These are phyloP conservation scores for Pestalotiopsis sp. DNA, from an alignment of 2,329 filamentous ascomycete genomes.

Conservation along the genomic window DNA sequence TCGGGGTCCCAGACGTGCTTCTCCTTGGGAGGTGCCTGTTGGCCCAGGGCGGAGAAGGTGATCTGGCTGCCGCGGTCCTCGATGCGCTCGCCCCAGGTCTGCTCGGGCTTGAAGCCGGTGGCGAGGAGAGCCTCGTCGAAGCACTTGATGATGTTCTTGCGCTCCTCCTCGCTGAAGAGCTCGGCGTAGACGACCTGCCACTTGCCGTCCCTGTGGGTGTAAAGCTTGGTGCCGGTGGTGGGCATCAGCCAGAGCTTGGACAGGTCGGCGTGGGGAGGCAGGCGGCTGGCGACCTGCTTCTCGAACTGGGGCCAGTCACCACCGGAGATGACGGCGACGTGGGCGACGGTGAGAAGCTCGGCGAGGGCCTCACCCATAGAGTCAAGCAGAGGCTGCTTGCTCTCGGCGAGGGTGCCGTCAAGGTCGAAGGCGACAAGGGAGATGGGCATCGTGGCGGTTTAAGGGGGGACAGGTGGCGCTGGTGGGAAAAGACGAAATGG, in stretches of 20 bases:
- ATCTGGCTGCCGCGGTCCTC: constrained; percentile 45
- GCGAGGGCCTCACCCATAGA: constrained; percentile 36
- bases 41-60: constrained; percentile 44
- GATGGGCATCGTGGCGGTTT: constrained; percentile 20
- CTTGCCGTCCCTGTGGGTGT: constrained; percentile 28
- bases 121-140: constrained; percentile 38
- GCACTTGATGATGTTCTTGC: constrained; percentile 33
- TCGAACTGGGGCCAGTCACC: constrained; percentile 45
- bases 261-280: constrained; percentile 37
- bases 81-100: constrained; percentile 42
- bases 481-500: not conserved
- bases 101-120: constrained; percentile 38
- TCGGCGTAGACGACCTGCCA: constrained; percentile 37
- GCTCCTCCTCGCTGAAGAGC: constrained; percentile 35
- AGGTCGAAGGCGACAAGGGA: constrained; percentile 39
- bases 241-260: constrained; percentile 45
- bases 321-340: constrained; percentile 43
- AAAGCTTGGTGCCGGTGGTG: constrained; percentile 44
- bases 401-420: constrained; percentile 38
- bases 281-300: constrained; percentile 41
- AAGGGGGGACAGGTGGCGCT: not conserved
- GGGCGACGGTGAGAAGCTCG: constrained; percentile 38
- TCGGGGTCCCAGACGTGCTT: constrained; percentile 43
- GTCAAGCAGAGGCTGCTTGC: constrained; percentile 37
- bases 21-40: constrained; percentile 37